Conservation (phyloP, 108 stramenopile genomes). For the Discostella stelligeroides region DNA sequence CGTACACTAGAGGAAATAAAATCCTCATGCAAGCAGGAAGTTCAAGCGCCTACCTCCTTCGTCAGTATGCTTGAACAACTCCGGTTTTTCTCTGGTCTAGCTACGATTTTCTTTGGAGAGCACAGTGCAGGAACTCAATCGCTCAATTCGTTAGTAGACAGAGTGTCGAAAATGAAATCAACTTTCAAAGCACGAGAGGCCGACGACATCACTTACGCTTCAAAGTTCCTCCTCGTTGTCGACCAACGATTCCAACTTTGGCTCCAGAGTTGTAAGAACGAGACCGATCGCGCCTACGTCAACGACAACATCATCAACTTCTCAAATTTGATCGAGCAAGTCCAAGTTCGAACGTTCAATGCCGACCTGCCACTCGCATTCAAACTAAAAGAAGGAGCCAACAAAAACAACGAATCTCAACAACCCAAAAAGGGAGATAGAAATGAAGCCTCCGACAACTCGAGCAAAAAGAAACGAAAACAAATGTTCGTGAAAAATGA, state of each 20-base stretch:
- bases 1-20: neutral
- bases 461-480: too few species aligned
- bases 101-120: neutral
- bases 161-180: neutral
- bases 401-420: neutral
- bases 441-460: too few species aligned
- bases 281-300: neutral
- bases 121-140: neutral
- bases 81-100: neutral
- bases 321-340: neutral
- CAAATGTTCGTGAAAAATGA: too few species aligned
- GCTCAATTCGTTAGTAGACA: neutral
- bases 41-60: neutral
- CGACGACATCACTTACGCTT: neutral
- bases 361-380: neutral
- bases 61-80: neutral
- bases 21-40: neutral
- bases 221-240: neutral
- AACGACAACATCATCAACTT: neutral
- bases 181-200: neutral
- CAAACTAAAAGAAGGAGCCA: too few species aligned
- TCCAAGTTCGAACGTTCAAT: neutral
- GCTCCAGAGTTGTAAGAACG: neutral
- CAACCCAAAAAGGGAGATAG: too few species aligned
- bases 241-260: slow-evolving; percentile 2